Evolutionary conservation across 208 protist species (phyloP), one percentile per base, ranked within the genome.

Genomic region (Trypanosoma vivax): DNA sequence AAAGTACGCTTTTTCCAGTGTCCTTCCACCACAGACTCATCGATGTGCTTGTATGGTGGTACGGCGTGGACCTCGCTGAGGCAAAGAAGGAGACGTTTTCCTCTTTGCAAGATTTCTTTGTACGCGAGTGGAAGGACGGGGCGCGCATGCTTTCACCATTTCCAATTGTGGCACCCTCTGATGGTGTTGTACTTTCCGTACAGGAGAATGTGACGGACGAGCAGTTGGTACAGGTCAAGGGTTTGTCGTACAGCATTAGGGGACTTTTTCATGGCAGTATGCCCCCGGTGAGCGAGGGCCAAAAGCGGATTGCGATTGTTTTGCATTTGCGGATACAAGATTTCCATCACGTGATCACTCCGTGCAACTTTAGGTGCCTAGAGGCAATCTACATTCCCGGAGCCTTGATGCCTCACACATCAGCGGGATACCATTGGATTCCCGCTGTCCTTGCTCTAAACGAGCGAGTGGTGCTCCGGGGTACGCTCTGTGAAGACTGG

Each of bases 21-120:
- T 71, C 52, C 31, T 34, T 79, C 21, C 87, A 94, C 54, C 67
- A 60, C 21, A 43, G 39, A 16, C 11, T 68, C 27, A 84, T 83
- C 28, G 43, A 70, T 3, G 55, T 31, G 0, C n/a, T 88, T 13
- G 47, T 84, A 14, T 59, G 67, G 60, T 83, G 60, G 54, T 88
- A 84, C 48, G 55, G 46, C 14, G 40, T 94, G 16, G 68, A 84
- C 40, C 54, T 85, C 50, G 51, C 59, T 0, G 75, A 86, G 19
- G 61, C 46, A 9, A 57, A 43, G 33, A 19, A 51, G 31, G 18
- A 49, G 10, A 30, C 74, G 6, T 88, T 86, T 35, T 56, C 50
- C 2, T 77, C 79, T 7, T 59, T 90, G 34, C 79, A 94, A 52
- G 70, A 90, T 30, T 94, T 94, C 50, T 94, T 87, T 68, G 65